Percentiles rank a stretch among this genome's conserved stretches.
These are phyloP conservation scores for Pseudoturritis turrita DNA, from an alignment of 345 rosid species.

Conservation along the genomic window DNA sequence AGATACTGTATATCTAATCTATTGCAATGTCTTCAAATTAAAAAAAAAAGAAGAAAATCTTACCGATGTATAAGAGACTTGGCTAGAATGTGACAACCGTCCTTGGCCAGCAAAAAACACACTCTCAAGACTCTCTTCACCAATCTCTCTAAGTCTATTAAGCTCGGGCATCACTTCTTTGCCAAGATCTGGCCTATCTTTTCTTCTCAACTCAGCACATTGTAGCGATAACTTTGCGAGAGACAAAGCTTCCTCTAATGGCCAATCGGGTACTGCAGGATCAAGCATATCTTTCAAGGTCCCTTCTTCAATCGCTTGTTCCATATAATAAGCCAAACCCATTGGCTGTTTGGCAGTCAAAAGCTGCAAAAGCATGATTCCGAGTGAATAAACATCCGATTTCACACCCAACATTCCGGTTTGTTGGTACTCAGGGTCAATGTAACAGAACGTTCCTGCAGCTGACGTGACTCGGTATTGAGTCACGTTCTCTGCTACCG, in stretches of 20 bases:
- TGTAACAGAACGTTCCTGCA: constrained; percentile 94
- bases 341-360: constrained; percentile 80
- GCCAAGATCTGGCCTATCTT: constrained; percentile 92
- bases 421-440: constrained; percentile 95
- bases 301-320: constrained; percentile 56
- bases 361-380: constrained; percentile 75
- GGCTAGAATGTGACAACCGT: constrained; percentile 32
- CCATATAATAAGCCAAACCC: constrained; percentile 69
- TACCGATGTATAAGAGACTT: constrained; percentile 36
- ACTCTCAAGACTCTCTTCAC: constrained; percentile 44
- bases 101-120: constrained; percentile 25
- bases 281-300: constrained; percentile 57
- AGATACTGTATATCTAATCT: background rate
- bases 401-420: constrained; percentile 92
- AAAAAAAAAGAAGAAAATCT: background rate
- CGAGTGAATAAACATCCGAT: constrained; percentile 80
- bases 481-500: constrained; percentile 71
- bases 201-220: constrained; percentile 86
- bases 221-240: constrained; percentile 55
- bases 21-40: background rate
- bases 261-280: constrained; percentile 80
- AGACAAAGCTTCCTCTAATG: constrained; percentile 53
- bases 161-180: constrained; percentile 65
- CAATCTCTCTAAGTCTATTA: constrained; percentile 51
- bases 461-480: constrained; percentile 72